These are phyloP conservation scores for Lactuca sativa DNA, from an alignment of 129 eudicot genomes.

Conservation along the genomic window DNA sequence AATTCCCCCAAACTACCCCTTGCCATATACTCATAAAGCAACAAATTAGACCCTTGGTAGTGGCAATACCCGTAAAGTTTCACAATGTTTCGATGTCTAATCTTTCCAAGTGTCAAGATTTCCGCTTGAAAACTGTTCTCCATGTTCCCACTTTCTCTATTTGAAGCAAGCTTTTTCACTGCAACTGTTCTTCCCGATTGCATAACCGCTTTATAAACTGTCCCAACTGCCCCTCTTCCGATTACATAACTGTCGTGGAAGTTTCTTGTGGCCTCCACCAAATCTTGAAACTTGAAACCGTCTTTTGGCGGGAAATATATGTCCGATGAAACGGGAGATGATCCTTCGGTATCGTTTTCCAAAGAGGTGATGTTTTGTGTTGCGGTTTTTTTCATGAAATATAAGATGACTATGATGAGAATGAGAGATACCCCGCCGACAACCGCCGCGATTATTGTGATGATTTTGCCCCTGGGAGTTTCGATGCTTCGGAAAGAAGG, in stretches of 20 bases:
- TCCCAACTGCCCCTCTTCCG: constrained; percentile 94
- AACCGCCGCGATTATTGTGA: constrained; percentile 54
- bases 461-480: constrained; percentile 50
- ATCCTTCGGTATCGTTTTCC: constrained; percentile 43
- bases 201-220: constrained; percentile 92
- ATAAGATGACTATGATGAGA: constrained; percentile 60
- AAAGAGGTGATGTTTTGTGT: constrained; percentile 32
- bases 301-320: constrained; percentile 91
- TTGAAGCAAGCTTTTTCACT: constrained; percentile 85
- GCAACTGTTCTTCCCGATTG: constrained; percentile 69
- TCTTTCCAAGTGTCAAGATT: constrained; percentile 85
- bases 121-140: constrained; percentile 93
- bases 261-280: constrained; percentile 77
- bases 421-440: constrained; percentile 82
- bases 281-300: constrained; percentile 80
- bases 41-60: constrained; percentile 86
- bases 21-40: constrained; percentile 84
- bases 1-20: constrained; percentile 93
- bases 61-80: constrained; percentile 85
- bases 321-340: constrained; percentile 57
- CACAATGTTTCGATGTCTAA: constrained; percentile 95
- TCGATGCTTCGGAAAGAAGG: constrained; percentile 29
- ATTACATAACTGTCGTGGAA: constrained; percentile 72
- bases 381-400: constrained; percentile 58
- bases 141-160: constrained; percentile 78